Evolutionary conservation across 2,329 filamentous ascomycete species (phyloP), one percentile per base, ranked within the genome.

Genomic region (Myotisia sp.): DNA sequence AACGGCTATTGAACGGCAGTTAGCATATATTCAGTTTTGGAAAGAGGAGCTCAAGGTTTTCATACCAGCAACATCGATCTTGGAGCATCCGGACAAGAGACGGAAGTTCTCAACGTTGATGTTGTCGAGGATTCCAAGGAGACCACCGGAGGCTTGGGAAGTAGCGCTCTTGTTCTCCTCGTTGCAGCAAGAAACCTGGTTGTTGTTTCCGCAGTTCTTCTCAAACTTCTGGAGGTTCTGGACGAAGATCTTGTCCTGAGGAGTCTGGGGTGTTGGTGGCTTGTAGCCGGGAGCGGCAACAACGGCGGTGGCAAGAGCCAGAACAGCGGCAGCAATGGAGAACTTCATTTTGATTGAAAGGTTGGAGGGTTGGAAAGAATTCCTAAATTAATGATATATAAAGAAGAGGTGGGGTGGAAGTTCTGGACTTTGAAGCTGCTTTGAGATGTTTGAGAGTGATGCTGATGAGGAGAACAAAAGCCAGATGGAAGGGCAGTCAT

Each of bases 81-180:
- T 56, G 48, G 54, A 56, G 55, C 57, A 60, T 50, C 57, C 49
- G 42, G 58, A 46, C 46, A 59, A 58, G 42, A 60, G 48, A 49
- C 51, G 54, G 18, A 58, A 42, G 40, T 54, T 50, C 33, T 51
- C 39, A 27, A 54, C 50, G 34, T 52, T 51, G 38, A 57, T 41
- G 43, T 52, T 51, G 39, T 53, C 50, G 42, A 58, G 42, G 17
- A 59, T 46, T 46, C 52, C 49, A 43, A 41, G 41, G 37, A 59
- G 51, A 21, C 47, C 42, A 42, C 54, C 53, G 29, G 44, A 49
- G 47, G 56, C 53, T 43, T 52, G 53, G 29, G 50, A 45, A 44
- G 50, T 52, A 50, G 44, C 47, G 37, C 47, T 50, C 44, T 52
- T 54, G 49, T 44, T 45, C 33, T 49, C 48, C 47, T 59, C 53